phyloP scores from a whole-genome alignment of 768 basidiomycete species.

The Chlorophyllum brunneum region DNA sequence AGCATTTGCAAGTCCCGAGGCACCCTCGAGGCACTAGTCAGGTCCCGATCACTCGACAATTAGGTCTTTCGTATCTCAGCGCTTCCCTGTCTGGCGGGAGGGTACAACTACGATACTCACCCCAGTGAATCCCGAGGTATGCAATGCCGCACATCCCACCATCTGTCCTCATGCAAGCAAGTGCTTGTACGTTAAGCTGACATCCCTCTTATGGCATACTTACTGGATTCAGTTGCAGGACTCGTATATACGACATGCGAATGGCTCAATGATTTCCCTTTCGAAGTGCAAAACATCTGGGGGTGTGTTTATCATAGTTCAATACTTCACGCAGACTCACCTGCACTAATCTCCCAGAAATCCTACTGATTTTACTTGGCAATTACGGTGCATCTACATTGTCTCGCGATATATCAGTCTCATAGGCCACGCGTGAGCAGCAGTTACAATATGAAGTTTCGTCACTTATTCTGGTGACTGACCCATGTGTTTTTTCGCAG shows the following conservation, averaged over 20 bases:
- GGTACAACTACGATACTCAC: too few relatives aligned
- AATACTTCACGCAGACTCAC: neutral
- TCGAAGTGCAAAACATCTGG: slow-evolving; percentile 11
- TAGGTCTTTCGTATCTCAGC: too few relatives aligned
- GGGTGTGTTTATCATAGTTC: neutral
- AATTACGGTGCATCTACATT: slow-evolving; percentile 4
- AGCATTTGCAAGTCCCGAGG: too few relatives aligned
- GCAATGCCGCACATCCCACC: neutral
- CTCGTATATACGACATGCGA: slow-evolving; percentile 10
- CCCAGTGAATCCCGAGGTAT: too few relatives aligned
- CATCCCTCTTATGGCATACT: neutral
- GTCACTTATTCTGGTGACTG: neutral
- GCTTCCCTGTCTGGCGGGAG: too few relatives aligned
- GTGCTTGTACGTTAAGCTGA: neutral
- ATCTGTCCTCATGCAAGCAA: neutral
- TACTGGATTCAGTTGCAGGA: slow-evolving; percentile 4
- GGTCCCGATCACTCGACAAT: too few relatives aligned
- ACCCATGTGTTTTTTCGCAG: neutral
- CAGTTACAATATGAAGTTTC: neutral
- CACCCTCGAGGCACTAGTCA: too few relatives aligned
- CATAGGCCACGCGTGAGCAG: slow-evolving; percentile 5
- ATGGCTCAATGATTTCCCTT: slow-evolving; percentile 4
- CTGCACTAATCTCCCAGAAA: neutral
- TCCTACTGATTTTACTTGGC: neutral
- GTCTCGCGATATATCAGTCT: slow-evolving; percentile 6